Percentiles rank a stretch among this genome's conserved stretches.
These are phyloP conservation scores for Cladophialophora exuberans DNA, from an alignment of 2,329 filamentous ascomycete species.

Conservation along the genomic window DNA sequence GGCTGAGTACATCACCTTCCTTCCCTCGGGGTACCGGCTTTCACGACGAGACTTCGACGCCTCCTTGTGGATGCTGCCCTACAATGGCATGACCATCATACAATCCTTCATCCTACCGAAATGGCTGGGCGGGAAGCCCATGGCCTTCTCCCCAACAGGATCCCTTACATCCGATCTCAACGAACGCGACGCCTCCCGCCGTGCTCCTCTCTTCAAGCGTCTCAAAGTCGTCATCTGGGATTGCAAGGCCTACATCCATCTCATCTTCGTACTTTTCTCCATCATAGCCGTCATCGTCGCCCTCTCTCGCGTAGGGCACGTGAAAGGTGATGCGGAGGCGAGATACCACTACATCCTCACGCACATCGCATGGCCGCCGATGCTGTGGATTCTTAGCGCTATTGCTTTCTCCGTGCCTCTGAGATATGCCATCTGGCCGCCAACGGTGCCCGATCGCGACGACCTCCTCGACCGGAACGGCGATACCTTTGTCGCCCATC, in stretches of 20 bases:
- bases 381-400: constrained; percentile 56
- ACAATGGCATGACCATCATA: constrained; percentile 40
- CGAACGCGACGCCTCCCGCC: constrained; percentile 50
- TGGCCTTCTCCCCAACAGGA: constrained; percentile 60
- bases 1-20: constrained; percentile 54
- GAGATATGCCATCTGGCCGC: constrained; percentile 60
- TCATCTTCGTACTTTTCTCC: constrained; percentile 53
- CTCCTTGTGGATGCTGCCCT: constrained; percentile 62
- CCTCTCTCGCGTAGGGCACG: constrained; percentile 35
- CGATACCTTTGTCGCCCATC: constrained; percentile 46
- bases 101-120: constrained; percentile 44
- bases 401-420: constrained; percentile 57
- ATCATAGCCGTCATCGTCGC: constrained; percentile 41
- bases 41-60: constrained; percentile 55
- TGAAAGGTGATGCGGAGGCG: constrained; percentile 34
- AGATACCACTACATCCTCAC: constrained; percentile 52
- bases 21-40: constrained; percentile 59
- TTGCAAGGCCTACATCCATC: constrained; percentile 55
- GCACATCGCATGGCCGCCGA: constrained; percentile 62
- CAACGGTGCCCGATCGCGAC: constrained; percentile 56
- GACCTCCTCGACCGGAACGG: constrained; percentile 56
- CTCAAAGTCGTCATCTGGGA: constrained; percentile 56
- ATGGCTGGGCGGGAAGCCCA: constrained; percentile 58
- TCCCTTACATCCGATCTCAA: constrained; percentile 56
- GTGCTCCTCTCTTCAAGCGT: constrained; percentile 48